phyloP scores from a whole-genome alignment of 805 yeast species.

The Saturnispora ahearnii region DNA sequence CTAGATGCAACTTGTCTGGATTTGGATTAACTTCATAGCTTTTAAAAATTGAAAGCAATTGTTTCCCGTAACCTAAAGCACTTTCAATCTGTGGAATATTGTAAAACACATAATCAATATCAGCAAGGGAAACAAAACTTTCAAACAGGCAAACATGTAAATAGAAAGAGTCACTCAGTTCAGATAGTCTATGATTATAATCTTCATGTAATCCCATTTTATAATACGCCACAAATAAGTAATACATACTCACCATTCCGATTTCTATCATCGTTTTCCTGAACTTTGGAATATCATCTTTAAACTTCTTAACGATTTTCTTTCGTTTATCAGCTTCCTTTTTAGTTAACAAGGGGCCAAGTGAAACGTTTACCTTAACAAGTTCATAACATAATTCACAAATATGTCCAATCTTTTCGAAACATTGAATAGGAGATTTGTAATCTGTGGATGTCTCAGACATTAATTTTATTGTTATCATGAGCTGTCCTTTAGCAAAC shows the following conservation, averaged over 20 bases:
- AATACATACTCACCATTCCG: not conserved
- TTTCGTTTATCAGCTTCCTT: not conserved
- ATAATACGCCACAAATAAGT: not conserved
- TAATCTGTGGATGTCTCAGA: not conserved
- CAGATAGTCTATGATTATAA: not conserved
- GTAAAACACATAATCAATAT: not conserved
- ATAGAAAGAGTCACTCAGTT: not conserved
- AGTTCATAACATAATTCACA: constrained; percentile 2
- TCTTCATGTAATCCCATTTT: not conserved
- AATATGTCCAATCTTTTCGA: not conserved
- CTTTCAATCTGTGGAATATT: not conserved
- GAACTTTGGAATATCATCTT: not conserved
- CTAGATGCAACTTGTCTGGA: not conserved
- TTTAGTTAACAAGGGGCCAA: not conserved
- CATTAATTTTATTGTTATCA: not conserved
- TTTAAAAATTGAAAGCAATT: constrained; percentile 1
- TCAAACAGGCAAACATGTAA: not conserved
- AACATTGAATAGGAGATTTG: not conserved
- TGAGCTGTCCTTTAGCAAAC: not conserved
- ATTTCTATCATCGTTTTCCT: constrained; percentile 1
- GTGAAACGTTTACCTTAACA: not conserved
- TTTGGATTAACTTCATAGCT: not conserved
- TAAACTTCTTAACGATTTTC: not conserved
- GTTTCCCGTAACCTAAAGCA: not conserved
- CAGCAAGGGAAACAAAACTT: constrained; percentile 2